Conservation (phyloP, 1,284 basidiomycete species). For the Tilletia walkeri region DNA sequence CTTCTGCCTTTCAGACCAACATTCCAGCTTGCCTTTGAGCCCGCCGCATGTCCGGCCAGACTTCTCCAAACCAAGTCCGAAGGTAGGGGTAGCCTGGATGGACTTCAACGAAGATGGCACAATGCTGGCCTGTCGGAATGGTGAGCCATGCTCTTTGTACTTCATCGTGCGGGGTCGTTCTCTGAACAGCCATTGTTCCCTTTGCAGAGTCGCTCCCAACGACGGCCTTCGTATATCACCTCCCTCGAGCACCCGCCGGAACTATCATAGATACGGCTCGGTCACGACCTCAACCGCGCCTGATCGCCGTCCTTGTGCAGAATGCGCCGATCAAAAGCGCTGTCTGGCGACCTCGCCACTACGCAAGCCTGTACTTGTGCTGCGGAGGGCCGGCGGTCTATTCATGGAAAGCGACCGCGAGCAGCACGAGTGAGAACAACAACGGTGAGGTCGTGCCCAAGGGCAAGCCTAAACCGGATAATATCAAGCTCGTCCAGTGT, state of each 20-base stretch:
- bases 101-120: constrained; percentile 24
- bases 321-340: background rate
- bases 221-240: background rate
- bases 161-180: background rate
- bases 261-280: background rate
- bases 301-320: background rate
- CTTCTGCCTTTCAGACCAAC: constrained; percentile 27
- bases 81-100: constrained; percentile 36
- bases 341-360: constrained; percentile 13
- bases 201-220: background rate
- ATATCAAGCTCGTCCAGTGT: background rate
- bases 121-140: constrained; percentile 9
- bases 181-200: background rate
- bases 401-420: background rate
- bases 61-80: constrained; percentile 24
- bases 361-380: background rate
- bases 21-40: constrained; percentile 31
- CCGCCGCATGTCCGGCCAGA: constrained; percentile 28
- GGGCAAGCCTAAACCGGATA: background rate
- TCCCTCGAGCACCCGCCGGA: background rate
- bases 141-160: background rate
- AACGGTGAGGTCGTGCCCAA: background rate
- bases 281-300: constrained; percentile 7
- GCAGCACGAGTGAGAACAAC: background rate
- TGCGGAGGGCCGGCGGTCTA: constrained; percentile 8